Conservation (phyloP, 2,329 filamentous ascomycete genomes). For the Penicillium sclerotigenum region DNA sequence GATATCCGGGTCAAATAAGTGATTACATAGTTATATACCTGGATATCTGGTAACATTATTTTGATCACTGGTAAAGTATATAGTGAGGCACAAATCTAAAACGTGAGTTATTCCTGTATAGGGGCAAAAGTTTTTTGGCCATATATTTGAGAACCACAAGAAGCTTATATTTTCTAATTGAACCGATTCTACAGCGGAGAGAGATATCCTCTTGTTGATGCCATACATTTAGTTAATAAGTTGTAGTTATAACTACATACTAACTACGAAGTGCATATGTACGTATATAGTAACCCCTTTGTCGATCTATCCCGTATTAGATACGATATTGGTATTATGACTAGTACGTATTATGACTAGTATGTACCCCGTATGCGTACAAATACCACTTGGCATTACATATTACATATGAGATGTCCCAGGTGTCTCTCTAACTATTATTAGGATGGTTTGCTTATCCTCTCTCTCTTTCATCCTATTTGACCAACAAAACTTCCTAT, state of each 20-base stretch:
- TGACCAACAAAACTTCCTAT: background rate
- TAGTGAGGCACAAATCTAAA: too few species aligned
- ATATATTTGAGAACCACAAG: background rate
- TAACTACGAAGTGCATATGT: too few species aligned
- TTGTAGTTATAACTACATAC: too few species aligned
- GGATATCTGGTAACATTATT: background rate
- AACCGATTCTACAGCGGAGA: background rate
- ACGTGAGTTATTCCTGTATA: background rate
- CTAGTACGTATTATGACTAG: background rate
- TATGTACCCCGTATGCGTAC: background rate
- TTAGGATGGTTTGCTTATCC: background rate
- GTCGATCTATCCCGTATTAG: conserved; percentile 1
- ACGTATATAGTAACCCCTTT: background rate
- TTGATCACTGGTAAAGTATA: background rate
- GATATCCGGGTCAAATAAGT: background rate
- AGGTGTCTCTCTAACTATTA: background rate
- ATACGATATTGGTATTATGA: too few species aligned
- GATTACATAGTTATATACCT: too few species aligned
- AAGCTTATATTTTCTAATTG: background rate
- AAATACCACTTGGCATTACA: background rate
- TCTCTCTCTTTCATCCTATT: background rate
- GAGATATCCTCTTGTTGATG: background rate
- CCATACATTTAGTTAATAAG: too few species aligned
- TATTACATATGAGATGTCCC: background rate
- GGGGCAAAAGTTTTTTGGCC: background rate